A percentile compares a stretch with the other conserved stretches of the same genome.
phyloP scores from a whole-genome alignment of 2,329 filamentous ascomycete species.

The Niveomyces coronatus region DNA sequence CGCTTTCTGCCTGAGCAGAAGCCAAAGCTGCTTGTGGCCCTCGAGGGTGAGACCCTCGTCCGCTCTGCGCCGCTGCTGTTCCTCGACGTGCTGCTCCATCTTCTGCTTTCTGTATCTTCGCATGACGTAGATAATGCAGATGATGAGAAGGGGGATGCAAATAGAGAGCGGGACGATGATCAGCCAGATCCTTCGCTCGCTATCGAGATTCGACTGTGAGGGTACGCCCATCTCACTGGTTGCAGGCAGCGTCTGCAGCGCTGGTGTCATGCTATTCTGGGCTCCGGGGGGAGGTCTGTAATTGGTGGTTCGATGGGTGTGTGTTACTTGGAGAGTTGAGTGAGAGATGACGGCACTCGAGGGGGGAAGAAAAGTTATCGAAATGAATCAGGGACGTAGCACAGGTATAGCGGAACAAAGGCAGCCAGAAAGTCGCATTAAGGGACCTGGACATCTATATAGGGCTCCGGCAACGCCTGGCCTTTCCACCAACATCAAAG shows the following conservation, averaged over 20 bases:
- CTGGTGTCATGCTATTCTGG: slow-evolving; percentile 2
- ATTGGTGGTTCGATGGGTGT: no score
- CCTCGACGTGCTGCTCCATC: background rate
- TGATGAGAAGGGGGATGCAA: background rate
- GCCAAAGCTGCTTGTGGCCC: background rate
- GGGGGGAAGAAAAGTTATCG: background rate
- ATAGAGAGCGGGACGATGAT: slow-evolving; percentile 1
- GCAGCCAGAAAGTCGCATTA: background rate
- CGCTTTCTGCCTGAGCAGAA: background rate
- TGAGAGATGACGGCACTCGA: background rate
- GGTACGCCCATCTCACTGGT: background rate
- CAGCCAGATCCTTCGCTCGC: slow-evolving; percentile 5
- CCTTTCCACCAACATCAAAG: no score
- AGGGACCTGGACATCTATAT: background rate
- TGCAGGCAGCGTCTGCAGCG: background rate
- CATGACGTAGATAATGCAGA: background rate
- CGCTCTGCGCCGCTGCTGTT: no score
- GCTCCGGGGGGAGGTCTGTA: no score
- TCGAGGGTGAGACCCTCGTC: background rate
- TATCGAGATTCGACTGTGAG: background rate
- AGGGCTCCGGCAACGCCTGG: no score
- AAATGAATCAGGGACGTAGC: background rate
- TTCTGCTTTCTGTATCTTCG: background rate
- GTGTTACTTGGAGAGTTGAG: no score
- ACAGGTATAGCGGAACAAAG: background rate